A percentile compares a stretch with the other conserved stretches of the same genome.
phyloP scores from a whole-genome alignment of 1,284 basidiomycete genomes.

The Ceratobasidium sp. region DNA sequence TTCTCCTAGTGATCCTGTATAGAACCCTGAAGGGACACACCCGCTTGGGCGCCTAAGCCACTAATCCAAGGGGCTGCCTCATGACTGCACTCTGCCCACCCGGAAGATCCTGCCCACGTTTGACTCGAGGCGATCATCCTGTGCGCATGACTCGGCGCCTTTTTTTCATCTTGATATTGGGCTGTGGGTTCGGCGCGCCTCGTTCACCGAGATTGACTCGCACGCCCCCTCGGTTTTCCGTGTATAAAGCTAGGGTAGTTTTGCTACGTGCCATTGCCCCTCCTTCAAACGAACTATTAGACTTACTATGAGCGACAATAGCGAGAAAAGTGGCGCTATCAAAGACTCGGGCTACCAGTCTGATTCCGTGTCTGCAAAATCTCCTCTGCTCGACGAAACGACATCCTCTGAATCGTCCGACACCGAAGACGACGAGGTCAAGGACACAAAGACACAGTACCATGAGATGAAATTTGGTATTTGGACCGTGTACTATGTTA shows the following conservation, averaged over 20 bases:
- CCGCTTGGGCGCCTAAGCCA: not conserved
- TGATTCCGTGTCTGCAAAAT: slow-evolving; percentile 1
- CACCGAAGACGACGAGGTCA: not conserved
- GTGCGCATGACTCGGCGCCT: not conserved
- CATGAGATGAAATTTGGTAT: slow-evolving; percentile 1
- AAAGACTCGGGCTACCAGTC: slow-evolving; percentile 3
- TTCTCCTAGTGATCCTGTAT: not conserved
- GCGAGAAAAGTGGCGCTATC: not conserved
- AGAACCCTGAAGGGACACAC: not conserved
- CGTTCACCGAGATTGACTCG: not conserved
- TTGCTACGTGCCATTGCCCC: not conserved
- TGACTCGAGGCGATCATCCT: slow-evolving; percentile 9
- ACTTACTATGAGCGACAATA: not conserved
- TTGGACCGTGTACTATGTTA: slow-evolving; percentile 26
- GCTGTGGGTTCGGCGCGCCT: not conserved
- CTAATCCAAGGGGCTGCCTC: not conserved
- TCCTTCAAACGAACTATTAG: not conserved
- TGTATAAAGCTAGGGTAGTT: not conserved
- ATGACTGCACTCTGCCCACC: not conserved
- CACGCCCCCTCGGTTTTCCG: not conserved
- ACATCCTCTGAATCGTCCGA: not conserved
- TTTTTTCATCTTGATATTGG: not conserved
- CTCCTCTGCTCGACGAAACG: not conserved
- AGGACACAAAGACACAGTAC: slow-evolving; percentile 7
- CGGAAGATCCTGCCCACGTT: not conserved